These are phyloP conservation scores for Paecilomyces variotii DNA, from an alignment of 2,329 filamentous ascomycete species.

Conservation along the genomic window DNA sequence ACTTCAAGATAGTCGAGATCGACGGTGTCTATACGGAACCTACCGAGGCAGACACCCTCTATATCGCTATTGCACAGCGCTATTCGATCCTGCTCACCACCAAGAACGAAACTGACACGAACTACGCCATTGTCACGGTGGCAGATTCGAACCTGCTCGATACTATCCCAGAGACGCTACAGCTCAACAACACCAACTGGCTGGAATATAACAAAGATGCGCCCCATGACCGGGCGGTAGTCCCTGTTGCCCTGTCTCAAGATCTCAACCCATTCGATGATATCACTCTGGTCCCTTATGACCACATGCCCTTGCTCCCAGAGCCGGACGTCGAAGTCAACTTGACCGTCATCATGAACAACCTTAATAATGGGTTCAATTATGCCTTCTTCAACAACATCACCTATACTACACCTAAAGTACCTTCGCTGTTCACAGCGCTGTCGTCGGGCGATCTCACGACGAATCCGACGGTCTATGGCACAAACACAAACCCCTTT, in stretches of 20 bases:
- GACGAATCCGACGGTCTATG: constrained; percentile 54
- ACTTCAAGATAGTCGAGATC: constrained; percentile 62
- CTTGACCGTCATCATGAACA: constrained; percentile 62
- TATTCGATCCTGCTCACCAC: constrained; percentile 50
- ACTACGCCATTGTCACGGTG: constrained; percentile 59
- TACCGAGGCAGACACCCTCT: constrained; percentile 54
- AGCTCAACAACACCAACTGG: constrained; percentile 47
- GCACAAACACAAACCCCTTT: constrained; percentile 51
- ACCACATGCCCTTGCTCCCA: constrained; percentile 53
- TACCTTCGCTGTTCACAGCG: constrained; percentile 68
- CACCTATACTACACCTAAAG: constrained; percentile 64
- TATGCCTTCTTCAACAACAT: constrained; percentile 71
- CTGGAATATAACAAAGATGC: constrained; percentile 54
- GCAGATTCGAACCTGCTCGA: constrained; percentile 17
- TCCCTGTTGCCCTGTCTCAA: constrained; percentile 14
- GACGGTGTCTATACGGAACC: constrained; percentile 63
- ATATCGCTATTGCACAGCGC: constrained; percentile 61
- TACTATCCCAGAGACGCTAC: constrained; percentile 24
- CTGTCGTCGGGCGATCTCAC: constrained; percentile 51
- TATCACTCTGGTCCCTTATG: constrained; percentile 59
- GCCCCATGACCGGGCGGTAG: constrained; percentile 15
- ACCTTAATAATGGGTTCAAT: constrained; percentile 57
- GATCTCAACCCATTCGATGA: constrained; percentile 66
- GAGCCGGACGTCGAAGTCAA: constrained; percentile 47
- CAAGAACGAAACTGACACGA: constrained; percentile 52